Percentiles rank a stretch among this genome's conserved stretches.
Evolutionary conservation across 2,329 filamentous ascomycete species (phyloP).

Genomic region (Diaporthe aspalathi): DNA sequence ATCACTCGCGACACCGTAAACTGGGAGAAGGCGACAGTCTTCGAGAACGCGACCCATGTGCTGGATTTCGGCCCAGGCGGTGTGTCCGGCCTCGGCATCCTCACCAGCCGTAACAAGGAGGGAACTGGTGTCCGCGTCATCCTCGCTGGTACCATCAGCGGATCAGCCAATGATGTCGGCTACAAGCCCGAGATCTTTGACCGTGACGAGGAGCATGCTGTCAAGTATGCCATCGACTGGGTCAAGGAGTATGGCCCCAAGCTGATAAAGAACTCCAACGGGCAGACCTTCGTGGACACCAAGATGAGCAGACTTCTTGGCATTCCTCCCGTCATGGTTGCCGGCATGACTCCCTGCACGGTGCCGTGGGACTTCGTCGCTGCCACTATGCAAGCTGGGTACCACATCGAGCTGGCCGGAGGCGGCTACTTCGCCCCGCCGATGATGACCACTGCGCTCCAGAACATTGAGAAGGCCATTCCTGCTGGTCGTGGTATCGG

Average conservation of each 20-base stretch:
- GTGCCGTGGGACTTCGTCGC: conserved; percentile 93
- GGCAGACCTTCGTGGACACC: conserved; percentile 93
- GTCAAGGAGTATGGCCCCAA: conserved; percentile 97
- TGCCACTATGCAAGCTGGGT: conserved; percentile 94
- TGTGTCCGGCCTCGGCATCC: conserved; percentile 92
- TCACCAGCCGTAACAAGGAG: conserved; percentile 99
- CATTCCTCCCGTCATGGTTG: conserved; percentile 87
- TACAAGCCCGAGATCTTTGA: conserved; percentile 99
- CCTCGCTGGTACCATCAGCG: conserved; percentile 91
- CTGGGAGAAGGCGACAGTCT: conserved; percentile 95
- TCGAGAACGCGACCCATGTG: conserved; percentile 91
- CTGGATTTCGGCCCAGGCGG: conserved; percentile 97
- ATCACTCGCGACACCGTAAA: conserved; percentile 95
- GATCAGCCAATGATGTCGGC: conserved; percentile 88
- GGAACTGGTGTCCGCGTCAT: conserved; percentile 97
- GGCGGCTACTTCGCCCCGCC: conserved; percentile 89
- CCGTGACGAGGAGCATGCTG: conserved; percentile 91
- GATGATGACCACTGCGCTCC: conserved; percentile 83
- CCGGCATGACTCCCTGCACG: conserved; percentile 92
- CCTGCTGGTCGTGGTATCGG: conserved; percentile 88
- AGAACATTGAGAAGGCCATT: conserved; percentile 86
- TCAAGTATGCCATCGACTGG: conserved; percentile 97
- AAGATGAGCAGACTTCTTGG: conserved; percentile 93
- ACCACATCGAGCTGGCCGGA: conserved; percentile 89
- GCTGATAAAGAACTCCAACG: conserved; percentile 87